Evolutionary conservation across 495 filamentous ascomycete genomes (phyloP).

Genomic region (Penicillium odoratum): DNA sequence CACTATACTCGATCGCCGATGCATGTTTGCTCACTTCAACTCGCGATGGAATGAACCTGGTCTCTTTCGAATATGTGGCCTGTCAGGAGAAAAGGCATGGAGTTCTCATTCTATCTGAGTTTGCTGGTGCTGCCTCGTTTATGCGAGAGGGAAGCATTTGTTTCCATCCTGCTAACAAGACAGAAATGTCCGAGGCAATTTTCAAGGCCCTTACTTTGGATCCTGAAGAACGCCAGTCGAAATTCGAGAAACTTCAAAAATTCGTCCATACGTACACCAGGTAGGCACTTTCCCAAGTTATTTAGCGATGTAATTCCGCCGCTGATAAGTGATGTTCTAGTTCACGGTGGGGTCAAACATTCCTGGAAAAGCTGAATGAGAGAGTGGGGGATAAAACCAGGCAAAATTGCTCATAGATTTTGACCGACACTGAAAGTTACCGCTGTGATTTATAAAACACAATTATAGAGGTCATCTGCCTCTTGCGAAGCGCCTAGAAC

Average conservation of each 20-base stretch:
- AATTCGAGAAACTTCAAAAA: conserved; percentile 1
- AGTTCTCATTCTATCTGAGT: conserved; percentile 89
- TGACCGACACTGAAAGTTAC: too few relatives aligned
- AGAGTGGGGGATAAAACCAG: conserved; percentile 1
- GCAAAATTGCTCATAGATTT: background rate
- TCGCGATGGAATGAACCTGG: conserved; percentile 96
- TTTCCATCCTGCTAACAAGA: conserved; percentile 64
- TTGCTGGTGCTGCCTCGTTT: conserved; percentile 84
- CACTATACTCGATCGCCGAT: conserved; percentile 86
- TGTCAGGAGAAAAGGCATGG: conserved; percentile 81
- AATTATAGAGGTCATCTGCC: too few relatives aligned
- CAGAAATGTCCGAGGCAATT: conserved; percentile 6
- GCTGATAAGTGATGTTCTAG: background rate
- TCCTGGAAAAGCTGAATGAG: conserved; percentile 7
- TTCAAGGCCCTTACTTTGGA: conserved; percentile 1
- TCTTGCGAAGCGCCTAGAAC: too few relatives aligned
- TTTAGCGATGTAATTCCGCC: background rate
- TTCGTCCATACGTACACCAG: conserved; percentile 5
- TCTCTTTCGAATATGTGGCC: conserved; percentile 94
- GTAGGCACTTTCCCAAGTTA: background rate
- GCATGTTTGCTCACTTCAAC: conserved; percentile 88
- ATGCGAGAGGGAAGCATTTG: conserved; percentile 76
- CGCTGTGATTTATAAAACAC: too few relatives aligned
- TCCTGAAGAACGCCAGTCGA: background rate
- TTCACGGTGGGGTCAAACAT: conserved; percentile 7